These are phyloP conservation scores for Camillea tinctor DNA, from an alignment of 2,329 filamentous ascomycete genomes.

Conservation along the genomic window DNA sequence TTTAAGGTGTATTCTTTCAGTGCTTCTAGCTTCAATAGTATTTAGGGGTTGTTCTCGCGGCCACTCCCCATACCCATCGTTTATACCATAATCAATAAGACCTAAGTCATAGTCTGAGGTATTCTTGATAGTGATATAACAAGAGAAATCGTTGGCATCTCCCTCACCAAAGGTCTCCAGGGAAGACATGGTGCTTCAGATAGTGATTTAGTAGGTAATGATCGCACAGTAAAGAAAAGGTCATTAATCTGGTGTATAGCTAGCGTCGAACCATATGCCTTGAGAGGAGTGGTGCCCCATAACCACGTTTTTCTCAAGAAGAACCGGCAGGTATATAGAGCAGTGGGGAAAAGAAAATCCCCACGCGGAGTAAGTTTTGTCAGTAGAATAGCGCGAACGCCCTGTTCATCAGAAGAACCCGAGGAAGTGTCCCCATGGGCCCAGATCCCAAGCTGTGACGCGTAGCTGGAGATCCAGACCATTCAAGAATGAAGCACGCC, in stretches of 20 bases:
- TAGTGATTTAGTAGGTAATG: neutral
- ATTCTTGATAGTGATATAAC: conserved; percentile 1
- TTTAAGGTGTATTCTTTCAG: neutral
- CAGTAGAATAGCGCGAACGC: no score
- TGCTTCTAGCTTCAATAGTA: neutral
- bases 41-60: neutral
- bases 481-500: neutral
- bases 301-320: neutral
- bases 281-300: neutral
- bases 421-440: no score
- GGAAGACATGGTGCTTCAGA: neutral
- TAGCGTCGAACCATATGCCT: neutral
- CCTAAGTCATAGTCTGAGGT: neutral
- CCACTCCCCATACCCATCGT: neutral
- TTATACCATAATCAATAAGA: neutral
- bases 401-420: no score
- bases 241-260: neutral
- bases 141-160: conserved; percentile 2
- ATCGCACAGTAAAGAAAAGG: neutral
- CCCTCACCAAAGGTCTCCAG: neutral
- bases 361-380: no score
- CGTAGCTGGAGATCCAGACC: neutral
- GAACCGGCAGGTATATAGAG: neutral
- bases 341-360: neutral
- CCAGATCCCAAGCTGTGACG: no score